A percentile compares a stretch with the other conserved stretches of the same genome.
Conservation (phyloP, 1,284 basidiomycete genomes). For the Naganishia sp. region DNA sequence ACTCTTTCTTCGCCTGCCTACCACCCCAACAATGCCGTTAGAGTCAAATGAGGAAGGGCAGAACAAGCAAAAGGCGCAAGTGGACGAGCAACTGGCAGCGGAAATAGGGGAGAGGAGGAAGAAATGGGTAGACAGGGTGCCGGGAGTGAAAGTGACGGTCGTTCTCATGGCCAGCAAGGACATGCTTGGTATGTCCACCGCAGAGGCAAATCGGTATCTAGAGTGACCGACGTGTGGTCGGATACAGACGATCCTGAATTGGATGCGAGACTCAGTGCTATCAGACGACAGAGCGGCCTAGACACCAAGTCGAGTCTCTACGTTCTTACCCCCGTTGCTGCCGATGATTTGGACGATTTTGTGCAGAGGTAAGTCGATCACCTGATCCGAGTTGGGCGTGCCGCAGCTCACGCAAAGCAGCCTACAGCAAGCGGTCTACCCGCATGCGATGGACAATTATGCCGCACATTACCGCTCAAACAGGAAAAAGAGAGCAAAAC, state of each 20-base stretch:
- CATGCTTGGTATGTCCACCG: slow-evolving; percentile 67
- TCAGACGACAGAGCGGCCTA: slow-evolving; percentile 80
- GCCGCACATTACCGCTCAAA: slow-evolving; percentile 87
- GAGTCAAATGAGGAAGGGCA: slow-evolving; percentile 56
- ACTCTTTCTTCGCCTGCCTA: slow-evolving; percentile 78
- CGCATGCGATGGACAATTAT: slow-evolving; percentile 89
- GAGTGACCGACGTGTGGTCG: slow-evolving; percentile 8
- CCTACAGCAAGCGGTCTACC: slow-evolving; percentile 82
- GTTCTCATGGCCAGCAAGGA: slow-evolving; percentile 85
- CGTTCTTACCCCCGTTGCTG: slow-evolving; percentile 86
- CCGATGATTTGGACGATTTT: slow-evolving; percentile 79
- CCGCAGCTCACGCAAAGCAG: slow-evolving; percentile 51
- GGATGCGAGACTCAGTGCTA: slow-evolving; percentile 77
- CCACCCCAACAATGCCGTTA: slow-evolving; percentile 50
- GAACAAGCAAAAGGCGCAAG: slow-evolving; percentile 59
- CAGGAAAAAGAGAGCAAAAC: slow-evolving; percentile 77
- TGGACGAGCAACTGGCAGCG: slow-evolving; percentile 72
- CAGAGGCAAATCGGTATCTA: too few relatives aligned
- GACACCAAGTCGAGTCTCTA: slow-evolving; percentile 91
- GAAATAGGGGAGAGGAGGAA: slow-evolving; percentile 79
- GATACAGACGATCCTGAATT: slow-evolving; percentile 73
- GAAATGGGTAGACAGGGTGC: slow-evolving; percentile 67
- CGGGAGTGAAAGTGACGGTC: slow-evolving; percentile 85
- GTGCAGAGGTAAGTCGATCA: slow-evolving; percentile 63
- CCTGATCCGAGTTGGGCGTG: neutral